phyloP scores from a whole-genome alignment of 257 asterid species.

The Thymus quinquecostatus region DNA sequence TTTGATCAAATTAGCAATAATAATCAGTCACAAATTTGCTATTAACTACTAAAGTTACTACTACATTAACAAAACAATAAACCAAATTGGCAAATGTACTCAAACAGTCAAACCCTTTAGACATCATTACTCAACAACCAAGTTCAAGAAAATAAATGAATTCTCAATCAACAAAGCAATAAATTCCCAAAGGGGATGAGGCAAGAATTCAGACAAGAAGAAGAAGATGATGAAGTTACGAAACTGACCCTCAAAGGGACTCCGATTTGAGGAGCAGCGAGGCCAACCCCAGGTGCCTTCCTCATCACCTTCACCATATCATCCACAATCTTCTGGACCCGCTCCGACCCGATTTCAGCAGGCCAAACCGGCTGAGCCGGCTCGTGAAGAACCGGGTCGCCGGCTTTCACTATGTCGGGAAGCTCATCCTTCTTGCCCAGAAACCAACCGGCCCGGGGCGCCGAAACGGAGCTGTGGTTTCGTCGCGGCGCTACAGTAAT shows the following conservation, averaged over 20 bases:
- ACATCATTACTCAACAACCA: neutral
- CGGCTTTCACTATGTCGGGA: constrained; percentile 89
- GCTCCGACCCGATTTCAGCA: constrained; percentile 76
- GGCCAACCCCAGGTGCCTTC: constrained; percentile 93
- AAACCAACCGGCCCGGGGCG: constrained; percentile 79
- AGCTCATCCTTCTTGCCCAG: constrained; percentile 56
- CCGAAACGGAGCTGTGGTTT: constrained; percentile 41
- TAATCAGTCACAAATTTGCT: neutral
- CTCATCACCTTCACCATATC: constrained; percentile 88
- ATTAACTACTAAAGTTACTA: neutral
- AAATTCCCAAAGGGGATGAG: too few species aligned
- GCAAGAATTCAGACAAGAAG: too few species aligned
- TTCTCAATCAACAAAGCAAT: too few species aligned
- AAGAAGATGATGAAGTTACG: neutral
- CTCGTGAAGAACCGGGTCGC: constrained; percentile 98
- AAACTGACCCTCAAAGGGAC: constrained; percentile 72
- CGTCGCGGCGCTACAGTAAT: constrained; percentile 22
- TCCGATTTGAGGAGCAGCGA: constrained; percentile 98
- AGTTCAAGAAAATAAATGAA: neutral
- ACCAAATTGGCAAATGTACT: neutral
- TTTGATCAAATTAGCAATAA: neutral
- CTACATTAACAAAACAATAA: neutral
- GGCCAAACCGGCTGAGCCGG: constrained; percentile 64
- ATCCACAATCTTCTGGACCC: constrained; percentile 78
- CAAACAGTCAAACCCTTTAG: neutral